Percentiles rank a stretch among this genome's conserved stretches.
These are phyloP conservation scores for Sordariomycetes sp. DNA, from an alignment of 2,329 filamentous ascomycete genomes.

Conservation along the genomic window DNA sequence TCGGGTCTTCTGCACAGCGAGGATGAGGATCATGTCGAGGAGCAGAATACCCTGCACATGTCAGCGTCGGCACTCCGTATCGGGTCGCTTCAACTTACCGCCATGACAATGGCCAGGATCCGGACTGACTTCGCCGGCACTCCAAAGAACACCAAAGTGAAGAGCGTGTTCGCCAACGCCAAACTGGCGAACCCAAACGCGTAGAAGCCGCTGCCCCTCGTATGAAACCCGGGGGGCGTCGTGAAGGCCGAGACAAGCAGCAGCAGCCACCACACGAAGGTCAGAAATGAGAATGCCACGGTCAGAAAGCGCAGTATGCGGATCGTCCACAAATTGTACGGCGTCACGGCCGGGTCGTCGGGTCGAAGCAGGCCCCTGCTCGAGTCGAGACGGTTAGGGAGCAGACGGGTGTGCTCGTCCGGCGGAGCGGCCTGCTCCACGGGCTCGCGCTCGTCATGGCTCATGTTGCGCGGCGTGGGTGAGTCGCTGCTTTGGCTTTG, in stretches of 20 bases:
- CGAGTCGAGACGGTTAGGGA: slow-evolving; percentile 57
- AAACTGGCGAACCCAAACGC: slow-evolving; percentile 77
- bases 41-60: slow-evolving; percentile 19
- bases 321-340: slow-evolving; percentile 92
- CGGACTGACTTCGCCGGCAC: slow-evolving; percentile 74
- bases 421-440: slow-evolving; percentile 17
- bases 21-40: slow-evolving; percentile 69
- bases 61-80: slow-evolving; percentile 3
- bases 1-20: slow-evolving; percentile 64
- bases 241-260: slow-evolving; percentile 86
- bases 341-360: slow-evolving; percentile 54
- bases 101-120: slow-evolving; percentile 60
- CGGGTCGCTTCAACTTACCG: slow-evolving; percentile 19
- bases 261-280: slow-evolving; percentile 87
- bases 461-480: slow-evolving; percentile 11
- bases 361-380: slow-evolving; percentile 23
- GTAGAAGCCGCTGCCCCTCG: slow-evolving; percentile 86
- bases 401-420: slow-evolving; percentile 53
- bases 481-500: no score
- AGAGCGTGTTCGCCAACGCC: slow-evolving; percentile 64
- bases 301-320: slow-evolving; percentile 72
- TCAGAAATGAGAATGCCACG: slow-evolving; percentile 63
- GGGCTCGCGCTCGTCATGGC: slow-evolving; percentile 11
- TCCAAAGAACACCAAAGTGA: slow-evolving; percentile 78
- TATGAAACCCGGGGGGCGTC: slow-evolving; percentile 78